These are phyloP conservation scores for Hypoxylon sp. DNA, from an alignment of 2,329 filamentous ascomycete genomes.

Conservation along the genomic window DNA sequence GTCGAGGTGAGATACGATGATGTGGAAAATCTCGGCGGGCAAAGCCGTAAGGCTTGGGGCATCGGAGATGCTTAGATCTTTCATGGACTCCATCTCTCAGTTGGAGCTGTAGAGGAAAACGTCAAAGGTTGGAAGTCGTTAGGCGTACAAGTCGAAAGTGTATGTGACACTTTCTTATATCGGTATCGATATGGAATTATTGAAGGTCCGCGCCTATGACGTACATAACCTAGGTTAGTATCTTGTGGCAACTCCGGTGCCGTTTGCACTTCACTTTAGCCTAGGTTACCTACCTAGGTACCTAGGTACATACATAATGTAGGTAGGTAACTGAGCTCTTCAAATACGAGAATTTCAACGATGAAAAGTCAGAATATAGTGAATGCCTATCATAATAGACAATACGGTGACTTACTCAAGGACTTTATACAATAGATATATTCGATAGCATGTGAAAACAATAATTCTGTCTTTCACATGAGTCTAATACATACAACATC, in stretches of 20 bases:
- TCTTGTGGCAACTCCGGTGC: conserved; percentile 14
- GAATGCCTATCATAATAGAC: no score
- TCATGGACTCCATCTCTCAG: conserved; percentile 21
- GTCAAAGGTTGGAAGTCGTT: neutral
- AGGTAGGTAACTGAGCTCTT: neutral
- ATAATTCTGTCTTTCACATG: neutral
- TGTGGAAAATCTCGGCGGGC: conserved; percentile 63
- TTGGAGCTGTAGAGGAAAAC: neutral
- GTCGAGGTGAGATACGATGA: conserved; percentile 61
- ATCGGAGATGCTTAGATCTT: conserved; percentile 29
- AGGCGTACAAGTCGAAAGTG: neutral
- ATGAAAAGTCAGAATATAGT: no score
- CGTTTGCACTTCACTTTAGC: no score
- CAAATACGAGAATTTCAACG: neutral
- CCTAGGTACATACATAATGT: no score
- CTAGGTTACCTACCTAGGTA: no score
- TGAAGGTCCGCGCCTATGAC: conserved; percentile 20
- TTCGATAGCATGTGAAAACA: neutral
- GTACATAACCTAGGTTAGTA: no score
- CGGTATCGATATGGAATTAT: neutral
- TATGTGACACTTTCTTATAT: conserved; percentile 6
- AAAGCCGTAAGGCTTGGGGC: conserved; percentile 55
- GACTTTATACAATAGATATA: neutral
- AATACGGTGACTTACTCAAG: no score
- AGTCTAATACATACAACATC: no score